Base-by-base conservation (phyloP, 2,329 filamentous ascomycete species). In the Macrophomina pseudophaseolina region DNA sequence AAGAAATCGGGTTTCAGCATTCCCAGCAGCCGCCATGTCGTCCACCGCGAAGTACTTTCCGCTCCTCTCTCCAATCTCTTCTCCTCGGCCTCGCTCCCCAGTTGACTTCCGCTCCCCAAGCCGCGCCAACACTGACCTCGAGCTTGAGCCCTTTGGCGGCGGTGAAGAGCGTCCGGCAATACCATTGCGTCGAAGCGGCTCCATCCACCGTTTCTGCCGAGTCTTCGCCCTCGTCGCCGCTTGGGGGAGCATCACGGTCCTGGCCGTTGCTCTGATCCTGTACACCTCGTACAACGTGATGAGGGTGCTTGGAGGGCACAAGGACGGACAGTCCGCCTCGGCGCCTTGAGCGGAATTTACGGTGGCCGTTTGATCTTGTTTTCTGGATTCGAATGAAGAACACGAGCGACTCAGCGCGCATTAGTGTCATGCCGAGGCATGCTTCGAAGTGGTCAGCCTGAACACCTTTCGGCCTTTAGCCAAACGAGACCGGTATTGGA, bases 131-230 rank as follows among this genome's bases (percentile, higher is more conserved):
- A 8, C 11, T 14, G 58, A 62, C 18, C 6, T 62, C 30, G 58
- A 62, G 7, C 58, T 62, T n/a, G 58, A 62, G 58, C 58, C 58
- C 44, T 62, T 62, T 44, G 44, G 58, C 58, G 58, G 44, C 44
- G 32, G 44, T 44, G 58, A 49, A 32, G 58, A 62, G 44, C 58
- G 14, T 4, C 58, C 58, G 0, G 18, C 58, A 38, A 4, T 23
- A 8, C 56, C 42, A 30, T 42, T 49, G 5, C 40, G 56, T 3
- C 40, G 42, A 3, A n/a, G 9, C 30, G 28, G 54, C 12, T 8
- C 23, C 11, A n/a, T 38, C 32, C 42, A 49, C n/a, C 58, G 42
- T 42, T 49, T 62, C 58, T 62, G 58, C 58, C 58, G 58, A 28
- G 30, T 62, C 32, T 62, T 62, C 44, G 44, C 58, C n/a, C 44